Conservation (phyloP, 2,329 filamentous ascomycete genomes). For the Pseudogymnoascus sp. region DNA sequence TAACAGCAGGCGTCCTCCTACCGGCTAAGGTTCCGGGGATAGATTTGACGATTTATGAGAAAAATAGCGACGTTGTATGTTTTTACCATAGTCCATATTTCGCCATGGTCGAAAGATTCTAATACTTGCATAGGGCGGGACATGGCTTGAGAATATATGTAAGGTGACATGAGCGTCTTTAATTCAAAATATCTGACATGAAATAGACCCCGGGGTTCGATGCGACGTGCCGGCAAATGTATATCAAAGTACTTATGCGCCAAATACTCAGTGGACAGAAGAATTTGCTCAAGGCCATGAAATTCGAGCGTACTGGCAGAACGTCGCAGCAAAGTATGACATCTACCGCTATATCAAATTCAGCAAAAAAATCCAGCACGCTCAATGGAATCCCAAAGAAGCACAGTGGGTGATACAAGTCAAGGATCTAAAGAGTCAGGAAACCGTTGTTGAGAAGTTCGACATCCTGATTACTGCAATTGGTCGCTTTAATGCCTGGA, state of each 20-base stretch:
- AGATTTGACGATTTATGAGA: conserved; percentile 58
- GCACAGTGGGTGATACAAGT: conserved; percentile 45
- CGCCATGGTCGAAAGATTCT: conserved; percentile 15
- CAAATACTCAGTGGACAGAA: conserved; percentile 61
- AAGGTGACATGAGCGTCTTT: conserved; percentile 16
- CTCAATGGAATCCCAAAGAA: conserved; percentile 45
- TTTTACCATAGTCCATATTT: conserved; percentile 44
- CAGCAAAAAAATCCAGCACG: conserved; percentile 45
- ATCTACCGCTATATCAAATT: conserved; percentile 52
- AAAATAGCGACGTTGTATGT: conserved; percentile 54
- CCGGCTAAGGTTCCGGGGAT: conserved; percentile 62
- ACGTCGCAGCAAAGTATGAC: conserved; percentile 52
- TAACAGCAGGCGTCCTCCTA: conserved; percentile 56
- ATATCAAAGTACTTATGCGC: conserved; percentile 60
- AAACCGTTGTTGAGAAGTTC: conserved; percentile 38
- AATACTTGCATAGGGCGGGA: conserved; percentile 35
- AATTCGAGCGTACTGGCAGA: conserved; percentile 60
- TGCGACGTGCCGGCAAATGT: conserved; percentile 64
- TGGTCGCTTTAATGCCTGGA: conserved; percentile 59
- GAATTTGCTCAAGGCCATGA: conserved; percentile 59
- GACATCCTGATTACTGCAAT: conserved; percentile 57
- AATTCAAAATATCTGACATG: conserved; percentile 42
- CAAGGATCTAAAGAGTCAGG: conserved; percentile 31
- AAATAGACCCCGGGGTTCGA: conserved; percentile 39
- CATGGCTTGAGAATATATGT: conserved; percentile 44